Evolutionary conservation across 2,329 filamentous ascomycete species (phyloP), one percentile per base, ranked within the genome.

Genomic region (Gaeumannomyces tritici): DNA sequence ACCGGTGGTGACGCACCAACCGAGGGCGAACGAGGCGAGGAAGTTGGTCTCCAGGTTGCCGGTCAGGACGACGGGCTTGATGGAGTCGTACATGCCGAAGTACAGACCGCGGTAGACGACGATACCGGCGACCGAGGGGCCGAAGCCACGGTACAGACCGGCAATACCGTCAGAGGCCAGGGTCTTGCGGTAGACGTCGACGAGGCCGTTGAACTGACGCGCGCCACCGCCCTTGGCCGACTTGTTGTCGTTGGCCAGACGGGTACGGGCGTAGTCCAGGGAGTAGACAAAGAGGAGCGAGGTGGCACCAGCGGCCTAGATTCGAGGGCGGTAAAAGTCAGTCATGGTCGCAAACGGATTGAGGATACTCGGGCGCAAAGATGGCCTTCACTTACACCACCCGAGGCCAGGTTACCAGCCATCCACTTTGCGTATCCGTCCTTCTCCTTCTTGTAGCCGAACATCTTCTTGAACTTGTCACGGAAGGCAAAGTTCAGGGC

Each of bases 71-170:
- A 98, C 91, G 73, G 95, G 95, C 92, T 99, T 99, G 87, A 99
- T 89, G 73, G 95, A 99, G 85, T 99, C 95, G 92, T 99, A 99
- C 90, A 99, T 90, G 79, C 95, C 95, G 90, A 99, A 99, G 93
- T 99, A 99, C 75, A 99, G 92, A 97, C 95, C 95, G 91, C 95
- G 95, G 91, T 99, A 99, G 84, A 99, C 95, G 75, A 99, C 82
- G 81, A 99, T 99, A 89, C 95, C 95, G 81, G 90, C 87, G 76
- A 99, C 95, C 76, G 95, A 99, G 80, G 96, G 95, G 87, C 93
- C 92, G 90, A 99, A 99, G 87, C 95, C 95, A 96, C 95, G 95
- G 91, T 99, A 99, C 77, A 99, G 93, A 96, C 95, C 95, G 77
- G 89, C 90, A 83, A 99, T 86, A 96, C 95, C 95, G 80, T 99